Percentiles rank a stretch among this genome's conserved stretches.
Evolutionary conservation across 2,329 filamentous ascomycete genomes (phyloP).

Genomic region (Colletotrichum sp.): DNA sequence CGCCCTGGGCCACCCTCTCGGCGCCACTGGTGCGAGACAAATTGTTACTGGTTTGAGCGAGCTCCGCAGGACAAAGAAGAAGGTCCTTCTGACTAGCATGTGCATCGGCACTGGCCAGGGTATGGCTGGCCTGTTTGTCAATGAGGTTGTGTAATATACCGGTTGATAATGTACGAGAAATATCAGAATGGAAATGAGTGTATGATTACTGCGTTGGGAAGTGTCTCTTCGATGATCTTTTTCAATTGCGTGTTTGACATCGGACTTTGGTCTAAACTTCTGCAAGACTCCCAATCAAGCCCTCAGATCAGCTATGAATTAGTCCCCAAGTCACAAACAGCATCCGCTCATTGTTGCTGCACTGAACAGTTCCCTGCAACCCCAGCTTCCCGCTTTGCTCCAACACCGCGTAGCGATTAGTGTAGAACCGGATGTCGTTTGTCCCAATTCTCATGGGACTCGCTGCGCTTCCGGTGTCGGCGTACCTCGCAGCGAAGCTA

Average conservation of each 20-base stretch:
- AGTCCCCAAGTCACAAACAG: conserved; percentile 15
- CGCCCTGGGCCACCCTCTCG: conserved; percentile 83
- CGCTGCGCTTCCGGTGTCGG: not conserved
- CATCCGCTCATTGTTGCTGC: conserved; percentile 8
- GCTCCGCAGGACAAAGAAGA: conserved; percentile 83
- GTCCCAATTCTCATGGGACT: conserved; percentile 15
- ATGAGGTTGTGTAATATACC: conserved; percentile 44
- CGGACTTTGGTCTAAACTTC: not conserved
- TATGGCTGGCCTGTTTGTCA: conserved; percentile 71
- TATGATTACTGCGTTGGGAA: not conserved
- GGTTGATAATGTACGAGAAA: not conserved
- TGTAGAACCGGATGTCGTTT: conserved; percentile 21
- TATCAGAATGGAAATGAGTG: not conserved
- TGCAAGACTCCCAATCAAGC: not conserved
- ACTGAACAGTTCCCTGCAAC: conserved; percentile 10
- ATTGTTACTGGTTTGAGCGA: conserved; percentile 92
- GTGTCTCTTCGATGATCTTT: not conserved
- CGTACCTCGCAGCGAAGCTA: conserved; percentile 10
- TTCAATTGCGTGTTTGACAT: not conserved
- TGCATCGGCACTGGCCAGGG: conserved; percentile 76
- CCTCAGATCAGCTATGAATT: not conserved
- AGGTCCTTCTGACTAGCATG: conserved; percentile 92
- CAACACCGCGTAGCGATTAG: not conserved
- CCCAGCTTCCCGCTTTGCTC: conserved; percentile 11
- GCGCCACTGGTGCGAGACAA: conserved; percentile 77